phyloP scores from a whole-genome alignment of 371 early-diverging fungal species.

The Haplosporangium sp. region DNA sequence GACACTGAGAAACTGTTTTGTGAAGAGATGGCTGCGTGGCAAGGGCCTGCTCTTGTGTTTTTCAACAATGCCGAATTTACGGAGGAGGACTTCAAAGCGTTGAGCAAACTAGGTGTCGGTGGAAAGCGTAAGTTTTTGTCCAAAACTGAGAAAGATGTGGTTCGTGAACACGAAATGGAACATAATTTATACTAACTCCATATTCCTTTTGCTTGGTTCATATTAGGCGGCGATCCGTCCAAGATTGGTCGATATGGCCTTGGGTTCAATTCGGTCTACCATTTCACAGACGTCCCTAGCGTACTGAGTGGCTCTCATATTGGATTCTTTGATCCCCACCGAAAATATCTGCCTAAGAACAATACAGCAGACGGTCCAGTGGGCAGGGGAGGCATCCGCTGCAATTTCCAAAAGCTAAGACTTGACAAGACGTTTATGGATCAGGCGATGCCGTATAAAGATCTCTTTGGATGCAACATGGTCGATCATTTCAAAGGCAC shows the following conservation, averaged over 20 bases:
- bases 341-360: constrained; percentile 18
- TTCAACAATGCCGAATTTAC: constrained; percentile 52
- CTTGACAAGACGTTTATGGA: constrained; percentile 3
- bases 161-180: neutral
- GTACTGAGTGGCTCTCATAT: constrained; percentile 44
- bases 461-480: constrained; percentile 32
- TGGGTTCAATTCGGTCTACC: constrained; percentile 55
- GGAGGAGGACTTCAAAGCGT: constrained; percentile 32
- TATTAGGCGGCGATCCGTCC: constrained; percentile 21
- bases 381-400: constrained; percentile 17
- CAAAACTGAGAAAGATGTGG: neutral
- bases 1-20: constrained; percentile 10
- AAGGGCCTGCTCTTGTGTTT: constrained; percentile 55
- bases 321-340: constrained; percentile 50
- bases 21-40: constrained; percentile 44
- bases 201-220: neutral
- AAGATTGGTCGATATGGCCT: constrained; percentile 55
- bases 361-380: neutral
- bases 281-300: constrained; percentile 56
- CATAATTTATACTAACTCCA: neutral
- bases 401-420: constrained; percentile 12
- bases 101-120: constrained; percentile 45
- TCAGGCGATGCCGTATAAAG: constrained; percentile 38
- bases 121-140: constrained; percentile 36
- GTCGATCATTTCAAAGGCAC: constrained; percentile 41